Evolutionary conservation across 495 filamentous ascomycete genomes (phyloP), one percentile per base, ranked within the genome.

Genomic region (Aspergillus ostianus): DNA sequence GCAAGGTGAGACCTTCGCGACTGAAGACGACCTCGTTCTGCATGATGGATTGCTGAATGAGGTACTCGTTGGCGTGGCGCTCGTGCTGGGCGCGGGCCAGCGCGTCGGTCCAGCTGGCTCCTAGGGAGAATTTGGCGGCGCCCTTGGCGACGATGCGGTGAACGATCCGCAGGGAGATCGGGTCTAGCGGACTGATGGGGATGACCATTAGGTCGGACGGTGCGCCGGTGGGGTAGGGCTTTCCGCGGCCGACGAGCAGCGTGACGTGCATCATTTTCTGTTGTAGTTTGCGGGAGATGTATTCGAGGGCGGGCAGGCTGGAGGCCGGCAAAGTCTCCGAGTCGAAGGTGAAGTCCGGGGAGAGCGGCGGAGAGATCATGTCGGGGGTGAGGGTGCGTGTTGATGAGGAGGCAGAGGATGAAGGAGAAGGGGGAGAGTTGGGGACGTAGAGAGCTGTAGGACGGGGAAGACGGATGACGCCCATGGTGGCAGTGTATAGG

Each of bases 11-110:
- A 41, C 85, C 86, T 50, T 87, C 86, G n/a, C 85, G 83, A 27
- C 84, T 81, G 76, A 88, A 91, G 56, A 91, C 73, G 30, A 87
- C 75, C 52, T 89, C 84, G 64, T 90, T 87, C 65, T 90, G 88
- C 47, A 78, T 65, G 26, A 90, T 78, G 9, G 87, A 90, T 52
- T 85, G 82, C 36, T 83, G 77, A 29, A 89, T 74, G 3, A 92
- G 76, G 59, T 89, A 81, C 36, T 75, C 68, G 64, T 78, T 72
- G 60, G 70, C 67, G 26, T 71, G 61, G 53, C 72, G 68, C 30
- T 79, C 70, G 58, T 73, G 59, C 57, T 73, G 69, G 57, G 70
- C 67, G 62, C 77, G 70, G 56, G 64, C 63, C 29, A 77, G 58
- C 21, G 72, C 70, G 47, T 79, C 70, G 53, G 67, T 70, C 77